Base-by-base conservation (phyloP, 495 filamentous ascomycete species). In the Oidiodendron maius region DNA sequence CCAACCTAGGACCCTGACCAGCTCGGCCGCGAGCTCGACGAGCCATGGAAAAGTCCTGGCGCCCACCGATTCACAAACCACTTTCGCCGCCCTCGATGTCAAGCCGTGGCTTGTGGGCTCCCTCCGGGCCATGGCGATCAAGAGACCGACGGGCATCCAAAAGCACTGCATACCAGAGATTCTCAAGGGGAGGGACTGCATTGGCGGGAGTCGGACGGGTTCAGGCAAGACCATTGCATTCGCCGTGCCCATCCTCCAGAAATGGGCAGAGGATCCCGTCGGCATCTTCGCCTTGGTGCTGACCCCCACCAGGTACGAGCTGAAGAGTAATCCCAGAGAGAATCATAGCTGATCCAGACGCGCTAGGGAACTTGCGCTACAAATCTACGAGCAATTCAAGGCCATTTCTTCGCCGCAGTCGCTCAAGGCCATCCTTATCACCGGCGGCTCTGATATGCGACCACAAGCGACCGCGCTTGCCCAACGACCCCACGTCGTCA, bases 211-310 rank as follows among this genome's bases (percentile, higher is more conserved):
- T 57, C 76, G 87, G 46, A 98, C 93, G 3, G 93, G 93, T 68
- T 96, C 91, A n/a, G 93, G 93, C 62, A 98, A 98, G 71, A 98
- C 93, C n/a, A 81, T 96, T 35, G 91, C 93, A 26, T 98, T 98
- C 67, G 83, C 91, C 11, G 88, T 87, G 8, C 93, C 93, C 13
- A 93, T 98, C 40, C 69, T 97, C 42, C 91, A 96, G 61, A 82
- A 82, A 65, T 97, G 91, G 93, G 81, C 93, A 3, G 74, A 85
- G 63, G 91, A 98, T 72, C 93, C 93, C 6, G 78, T 84, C 50
- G 94, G 89, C 28, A 89, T 96, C 58, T 98, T 83, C 66, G 93
- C 84, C 11, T 63, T 98, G 8, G 76, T 98, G 15, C 68, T 98
- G 52, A 98, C 93, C 0, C 90, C 91, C 2, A 97, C 91, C 83